These are phyloP conservation scores for Sparassis latifolia DNA, from an alignment of 1,284 basidiomycete genomes.

Conservation along the genomic window DNA sequence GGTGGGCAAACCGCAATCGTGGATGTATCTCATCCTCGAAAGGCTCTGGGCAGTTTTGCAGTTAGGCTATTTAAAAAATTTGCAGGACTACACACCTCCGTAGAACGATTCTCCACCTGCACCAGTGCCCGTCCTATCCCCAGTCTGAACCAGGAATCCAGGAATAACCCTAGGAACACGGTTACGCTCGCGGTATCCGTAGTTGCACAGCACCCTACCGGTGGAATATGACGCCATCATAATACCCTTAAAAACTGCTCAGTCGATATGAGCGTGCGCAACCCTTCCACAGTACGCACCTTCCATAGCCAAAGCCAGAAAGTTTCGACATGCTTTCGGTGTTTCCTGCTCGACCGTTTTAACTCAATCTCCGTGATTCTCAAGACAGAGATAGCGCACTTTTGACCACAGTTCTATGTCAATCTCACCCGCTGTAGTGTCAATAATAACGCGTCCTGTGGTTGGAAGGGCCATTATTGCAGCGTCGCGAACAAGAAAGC, in stretches of 20 bases:
- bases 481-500: neutral
- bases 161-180: slow-evolving; percentile 59
- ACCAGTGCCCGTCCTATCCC: slow-evolving; percentile 92
- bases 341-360: slow-evolving; percentile 55
- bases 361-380: slow-evolving; percentile 1
- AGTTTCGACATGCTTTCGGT: slow-evolving; percentile 91
- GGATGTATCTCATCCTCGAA: slow-evolving; percentile 95
- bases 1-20: slow-evolving; percentile 75
- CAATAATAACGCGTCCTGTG: slow-evolving; percentile 79
- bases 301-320: slow-evolving; percentile 86
- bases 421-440: slow-evolving; percentile 88
- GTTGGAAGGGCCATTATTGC: slow-evolving; percentile 71
- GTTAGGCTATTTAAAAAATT: neutral
- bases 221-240: slow-evolving; percentile 93
- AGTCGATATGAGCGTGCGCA: neutral
- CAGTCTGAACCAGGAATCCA: slow-evolving; percentile 89
- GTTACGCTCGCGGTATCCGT: no score
- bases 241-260: slow-evolving; percentile 63
- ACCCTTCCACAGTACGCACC: slow-evolving; percentile 42
- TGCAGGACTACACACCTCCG: slow-evolving; percentile 48
- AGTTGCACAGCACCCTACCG: slow-evolving; percentile 40
- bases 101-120: slow-evolving; percentile 89
- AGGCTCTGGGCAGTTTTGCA: slow-evolving; percentile 47
- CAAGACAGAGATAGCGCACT: slow-evolving; percentile 31
- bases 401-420: slow-evolving; percentile 95